Evolutionary conservation across 169 alveolate genomes (phyloP).

Genomic region (Cryptosporidium xiaoi): DNA sequence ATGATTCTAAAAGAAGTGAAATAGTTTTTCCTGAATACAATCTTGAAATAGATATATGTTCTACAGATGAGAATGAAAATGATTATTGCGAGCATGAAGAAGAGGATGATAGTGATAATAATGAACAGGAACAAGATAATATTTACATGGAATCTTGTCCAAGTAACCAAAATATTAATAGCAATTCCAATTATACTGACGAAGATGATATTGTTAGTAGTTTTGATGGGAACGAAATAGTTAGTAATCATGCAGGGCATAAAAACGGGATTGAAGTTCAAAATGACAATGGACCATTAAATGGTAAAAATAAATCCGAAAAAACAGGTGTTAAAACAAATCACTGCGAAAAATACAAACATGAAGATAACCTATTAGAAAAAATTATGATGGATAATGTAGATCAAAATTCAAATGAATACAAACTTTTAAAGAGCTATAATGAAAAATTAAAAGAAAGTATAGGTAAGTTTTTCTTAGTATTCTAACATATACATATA

Average conservation of each 20-base stretch:
- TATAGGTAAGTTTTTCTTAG: conserved; percentile 31
- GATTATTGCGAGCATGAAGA: conserved; percentile 20
- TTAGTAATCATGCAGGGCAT: background rate
- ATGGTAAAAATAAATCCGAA: background rate
- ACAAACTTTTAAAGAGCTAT: conserved; percentile 21
- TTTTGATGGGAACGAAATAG: background rate
- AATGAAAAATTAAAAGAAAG: conserved; percentile 17
- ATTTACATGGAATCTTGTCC: no score
- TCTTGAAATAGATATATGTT: conserved; percentile 46
- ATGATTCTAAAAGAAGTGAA: background rate
- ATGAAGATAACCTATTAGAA: conserved; percentile 20
- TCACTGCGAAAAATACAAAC: background rate
- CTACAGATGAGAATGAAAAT: conserved; percentile 29
- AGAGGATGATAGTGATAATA: conserved; percentile 13
- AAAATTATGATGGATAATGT: background rate
- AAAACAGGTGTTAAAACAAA: background rate
- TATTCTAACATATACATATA: background rate
- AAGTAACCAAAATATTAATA: no score
- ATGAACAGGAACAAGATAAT: no score
- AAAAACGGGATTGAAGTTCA: background rate
- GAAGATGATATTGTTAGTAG: background rate
- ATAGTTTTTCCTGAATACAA: conserved; percentile 26
- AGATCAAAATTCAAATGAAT: conserved; percentile 35
- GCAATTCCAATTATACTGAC: no score
- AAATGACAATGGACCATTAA: background rate